A percentile compares a stretch with the other conserved stretches of the same genome.
Conservation (phyloP, 2,329 filamentous ascomycete genomes). For the Claviceps quebecensis region DNA sequence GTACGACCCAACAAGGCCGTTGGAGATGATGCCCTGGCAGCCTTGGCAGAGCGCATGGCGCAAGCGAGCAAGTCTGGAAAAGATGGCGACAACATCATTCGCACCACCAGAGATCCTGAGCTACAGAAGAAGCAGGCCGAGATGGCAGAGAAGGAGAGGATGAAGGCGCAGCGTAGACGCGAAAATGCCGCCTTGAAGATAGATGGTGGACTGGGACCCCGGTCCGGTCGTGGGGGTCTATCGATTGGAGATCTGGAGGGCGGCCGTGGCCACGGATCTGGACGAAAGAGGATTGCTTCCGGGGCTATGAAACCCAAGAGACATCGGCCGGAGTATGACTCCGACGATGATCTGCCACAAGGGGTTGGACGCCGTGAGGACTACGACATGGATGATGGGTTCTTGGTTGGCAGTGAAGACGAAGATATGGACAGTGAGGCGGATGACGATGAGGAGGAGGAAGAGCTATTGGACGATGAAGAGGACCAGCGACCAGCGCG, state of each 20-base stretch:
- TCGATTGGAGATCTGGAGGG: constrained; percentile 59
- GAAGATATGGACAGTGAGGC: constrained; percentile 49
- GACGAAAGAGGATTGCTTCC: constrained; percentile 38
- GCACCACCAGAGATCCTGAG: constrained; percentile 60
- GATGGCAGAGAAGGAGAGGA: constrained; percentile 57
- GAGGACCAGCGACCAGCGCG: constrained; percentile 32
- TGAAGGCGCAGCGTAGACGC: constrained; percentile 49
- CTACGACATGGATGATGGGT: constrained; percentile 69
- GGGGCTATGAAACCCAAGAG: constrained; percentile 37
- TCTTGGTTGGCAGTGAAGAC: constrained; percentile 62
- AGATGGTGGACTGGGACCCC: constrained; percentile 36
- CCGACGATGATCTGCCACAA: constrained; percentile 57
- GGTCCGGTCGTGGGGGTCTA: constrained; percentile 41
- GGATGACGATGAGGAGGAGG: constrained; percentile 49
- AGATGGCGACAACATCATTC: constrained; percentile 51
- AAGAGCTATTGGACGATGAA: constrained; percentile 41
- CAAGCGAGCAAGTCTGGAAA: constrained; percentile 43
- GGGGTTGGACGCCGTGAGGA: constrained; percentile 52
- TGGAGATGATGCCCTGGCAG: constrained; percentile 57
- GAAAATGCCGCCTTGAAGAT: constrained; percentile 55
- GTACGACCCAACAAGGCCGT: constrained; percentile 53
- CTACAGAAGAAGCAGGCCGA: constrained; percentile 62
- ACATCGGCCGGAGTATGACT: constrained; percentile 54
- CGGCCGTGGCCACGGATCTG: constrained; percentile 33
- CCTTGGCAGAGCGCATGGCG: constrained; percentile 53